Evolutionary conservation across 192 early-diverging fungal genomes (phyloP).

Genomic region (Paraglomus brasilianum): DNA sequence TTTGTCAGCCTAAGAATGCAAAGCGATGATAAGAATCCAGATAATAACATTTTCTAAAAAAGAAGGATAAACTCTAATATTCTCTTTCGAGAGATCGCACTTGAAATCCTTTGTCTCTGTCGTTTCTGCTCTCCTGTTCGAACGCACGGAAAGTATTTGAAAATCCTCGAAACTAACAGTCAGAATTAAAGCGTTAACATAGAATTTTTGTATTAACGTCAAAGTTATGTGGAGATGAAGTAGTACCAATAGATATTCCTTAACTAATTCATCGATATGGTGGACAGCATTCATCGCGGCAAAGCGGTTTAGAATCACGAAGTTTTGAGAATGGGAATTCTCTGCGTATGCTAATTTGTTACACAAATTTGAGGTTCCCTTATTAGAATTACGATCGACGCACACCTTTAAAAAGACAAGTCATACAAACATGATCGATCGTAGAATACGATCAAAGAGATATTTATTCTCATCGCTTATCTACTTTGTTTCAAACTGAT

Average conservation of each 20-base stretch:
- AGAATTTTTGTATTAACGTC: neutral
- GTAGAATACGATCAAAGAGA: too few species aligned
- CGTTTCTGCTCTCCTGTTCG: slow-evolving; percentile 51
- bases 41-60: neutral
- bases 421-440: too few species aligned
- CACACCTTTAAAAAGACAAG: too few species aligned
- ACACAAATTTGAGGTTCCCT: too few species aligned
- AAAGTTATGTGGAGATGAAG: neutral
- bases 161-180: slow-evolving; percentile 61
- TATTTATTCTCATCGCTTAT: too few species aligned
- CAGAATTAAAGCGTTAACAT: slow-evolving; percentile 1
- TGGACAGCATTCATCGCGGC: slow-evolving; percentile 56
- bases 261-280: slow-evolving; percentile 63
- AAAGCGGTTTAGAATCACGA: too few species aligned
- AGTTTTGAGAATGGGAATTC: too few species aligned
- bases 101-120: slow-evolving; percentile 64
- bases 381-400: too few species aligned
- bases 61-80: neutral
- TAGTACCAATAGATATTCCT: slow-evolving; percentile 64
- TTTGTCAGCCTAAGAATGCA: slow-evolving; percentile 53
- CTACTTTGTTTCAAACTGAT: too few species aligned
- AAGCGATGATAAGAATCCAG: slow-evolving; percentile 7
- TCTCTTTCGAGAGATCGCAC: slow-evolving; percentile 27
- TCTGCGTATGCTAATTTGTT: too few species aligned
- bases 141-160: slow-evolving; percentile 55